Evolutionary conservation across 139 green algal species (phyloP), one percentile per base, ranked within the genome.

Genomic region (Chlorella sp.): DNA sequence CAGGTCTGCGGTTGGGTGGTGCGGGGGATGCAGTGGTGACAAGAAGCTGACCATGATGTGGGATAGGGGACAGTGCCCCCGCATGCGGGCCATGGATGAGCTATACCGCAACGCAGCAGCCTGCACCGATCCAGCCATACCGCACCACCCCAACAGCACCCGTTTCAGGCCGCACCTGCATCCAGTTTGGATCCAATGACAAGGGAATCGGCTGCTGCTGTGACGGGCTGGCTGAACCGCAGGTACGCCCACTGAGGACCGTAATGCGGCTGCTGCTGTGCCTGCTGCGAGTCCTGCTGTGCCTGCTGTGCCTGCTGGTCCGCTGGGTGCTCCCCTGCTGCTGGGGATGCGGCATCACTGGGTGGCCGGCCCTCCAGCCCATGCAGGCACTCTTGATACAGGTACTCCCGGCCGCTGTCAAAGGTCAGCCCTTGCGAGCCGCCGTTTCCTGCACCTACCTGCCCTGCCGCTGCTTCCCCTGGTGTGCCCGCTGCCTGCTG

Each of bases 141-240:
- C n/a, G n/a, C n/a, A n/a, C n/a, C n/a, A n/a, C n/a, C n/a, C 44
- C 44, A 51, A 9, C 7, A 51, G 44, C 44, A 9, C 7, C 44
- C 18, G 51, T 21, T 3, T 21, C 51, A 15, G 13, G 12, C 51
- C 51, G 3, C 51, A 60, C 51, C 51, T 60, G 87, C 88, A 69
- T 99, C 97, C 64, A 99, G 91, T 36, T 92, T 91, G 11, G 97
- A 95, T 0, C 91, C 97, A 63, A 99, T 98, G 7, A 99, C 83
- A 13, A 98, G 74, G 3, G 95, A 82, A 38, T 95, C 93, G 85
- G 88, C 65, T 17, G 93, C 91, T 0, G 89, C 93, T 2, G 93
- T 97, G 23, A 99, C 86, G n/a, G 95, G 92, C 44, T 94, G 88
- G 41, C 95, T 93, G 86, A 98, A 98, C 13, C 82, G 81, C 21